Evolutionary conservation across 2,329 filamentous ascomycete species (phyloP).

Genomic region (Aspergillus chevalieri): DNA sequence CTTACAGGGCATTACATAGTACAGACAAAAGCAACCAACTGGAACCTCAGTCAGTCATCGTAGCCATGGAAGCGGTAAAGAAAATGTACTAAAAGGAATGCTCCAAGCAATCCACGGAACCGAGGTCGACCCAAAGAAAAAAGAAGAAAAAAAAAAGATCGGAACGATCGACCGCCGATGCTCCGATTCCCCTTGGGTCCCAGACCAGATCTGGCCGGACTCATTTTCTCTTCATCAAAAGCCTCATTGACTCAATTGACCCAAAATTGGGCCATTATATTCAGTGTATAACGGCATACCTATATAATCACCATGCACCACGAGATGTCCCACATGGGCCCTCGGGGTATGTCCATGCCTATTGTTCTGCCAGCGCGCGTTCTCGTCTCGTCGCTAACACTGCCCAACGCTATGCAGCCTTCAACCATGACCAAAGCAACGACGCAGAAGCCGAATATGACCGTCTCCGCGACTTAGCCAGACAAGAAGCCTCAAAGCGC

Average conservation of each 20-base stretch:
- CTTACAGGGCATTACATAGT: too few relatives aligned
- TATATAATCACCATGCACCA: slow-evolving; percentile 28
- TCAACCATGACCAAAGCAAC: slow-evolving; percentile 63
- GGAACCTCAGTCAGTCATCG: too few relatives aligned
- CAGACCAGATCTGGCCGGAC: not conserved
- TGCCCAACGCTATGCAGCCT: slow-evolving; percentile 48
- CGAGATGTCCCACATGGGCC: slow-evolving; percentile 39
- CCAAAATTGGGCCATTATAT: too few relatives aligned
- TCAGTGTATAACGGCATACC: not conserved
- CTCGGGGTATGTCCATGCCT: slow-evolving; percentile 25
- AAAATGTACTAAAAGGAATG: too few relatives aligned
- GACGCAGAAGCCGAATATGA: slow-evolving; percentile 84
- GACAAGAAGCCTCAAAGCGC: slow-evolving; percentile 72
- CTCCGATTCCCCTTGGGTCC: not conserved
- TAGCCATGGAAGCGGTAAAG: too few relatives aligned
- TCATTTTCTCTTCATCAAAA: not conserved
- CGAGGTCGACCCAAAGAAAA: too few relatives aligned
- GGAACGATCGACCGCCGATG: not conserved
- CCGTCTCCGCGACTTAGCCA: slow-evolving; percentile 75
- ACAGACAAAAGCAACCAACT: too few relatives aligned
- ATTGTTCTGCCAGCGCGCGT: not conserved
- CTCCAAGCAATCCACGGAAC: too few relatives aligned
- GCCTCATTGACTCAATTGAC: too few relatives aligned
- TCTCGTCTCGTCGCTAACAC: slow-evolving; percentile 1
- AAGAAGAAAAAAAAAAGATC: not conserved